Evolutionary conservation across 2,329 filamentous ascomycete genomes (phyloP).

Genomic region (Pseudogymnoascus sp.): DNA sequence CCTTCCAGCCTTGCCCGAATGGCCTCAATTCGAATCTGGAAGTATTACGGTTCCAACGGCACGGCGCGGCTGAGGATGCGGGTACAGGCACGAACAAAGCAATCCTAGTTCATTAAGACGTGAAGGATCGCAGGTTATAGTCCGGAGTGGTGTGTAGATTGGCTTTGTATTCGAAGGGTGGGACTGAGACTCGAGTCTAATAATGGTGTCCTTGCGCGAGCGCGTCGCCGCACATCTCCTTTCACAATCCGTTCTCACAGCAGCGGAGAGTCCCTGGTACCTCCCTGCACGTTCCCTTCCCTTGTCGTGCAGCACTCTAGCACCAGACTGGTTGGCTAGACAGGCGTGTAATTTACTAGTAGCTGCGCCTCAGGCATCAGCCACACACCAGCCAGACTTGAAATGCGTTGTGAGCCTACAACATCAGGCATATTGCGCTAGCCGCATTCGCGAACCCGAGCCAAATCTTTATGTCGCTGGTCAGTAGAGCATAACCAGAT

Average conservation of each 20-base stretch:
- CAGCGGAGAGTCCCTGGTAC: neutral
- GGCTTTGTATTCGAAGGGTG: neutral
- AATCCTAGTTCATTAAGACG: neutral
- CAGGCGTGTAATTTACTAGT: conserved; percentile 1
- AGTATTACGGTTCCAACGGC: neutral
- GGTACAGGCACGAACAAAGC: neutral
- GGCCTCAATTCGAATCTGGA: neutral
- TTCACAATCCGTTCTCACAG: conserved; percentile 1
- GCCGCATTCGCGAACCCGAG: conserved; percentile 1
- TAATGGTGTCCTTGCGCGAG: neutral
- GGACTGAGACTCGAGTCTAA: conserved; percentile 7
- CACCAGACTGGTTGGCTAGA: neutral
- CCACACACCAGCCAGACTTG: neutral
- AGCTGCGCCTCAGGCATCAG: neutral
- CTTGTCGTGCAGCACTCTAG: neutral
- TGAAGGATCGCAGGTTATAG: neutral
- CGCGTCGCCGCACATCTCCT: conserved; percentile 6
- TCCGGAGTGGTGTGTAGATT: neutral
- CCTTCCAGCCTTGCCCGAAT: conserved; percentile 5
- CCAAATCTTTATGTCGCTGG: conserved; percentile 3
- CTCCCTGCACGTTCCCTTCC: neutral
- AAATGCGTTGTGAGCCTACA: neutral
- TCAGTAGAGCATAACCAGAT: neutral
- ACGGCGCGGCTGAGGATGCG: neutral
- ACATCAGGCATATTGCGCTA: neutral